Evolutionary conservation across 2,329 filamentous ascomycete species (phyloP).

Genomic region (Dothiorella sarmentorum): DNA sequence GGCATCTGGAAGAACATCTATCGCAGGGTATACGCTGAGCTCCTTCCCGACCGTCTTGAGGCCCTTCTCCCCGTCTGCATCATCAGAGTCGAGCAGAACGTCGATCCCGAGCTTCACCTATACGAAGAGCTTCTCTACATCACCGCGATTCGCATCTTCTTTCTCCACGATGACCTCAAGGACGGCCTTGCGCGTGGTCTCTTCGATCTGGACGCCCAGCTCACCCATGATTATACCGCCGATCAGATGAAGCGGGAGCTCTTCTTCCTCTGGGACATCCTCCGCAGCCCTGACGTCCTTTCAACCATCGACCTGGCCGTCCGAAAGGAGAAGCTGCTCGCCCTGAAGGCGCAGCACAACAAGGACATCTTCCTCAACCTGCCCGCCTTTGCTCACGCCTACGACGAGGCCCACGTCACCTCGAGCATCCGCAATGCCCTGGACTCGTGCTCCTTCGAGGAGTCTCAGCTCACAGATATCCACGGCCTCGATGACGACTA

Average conservation of each 20-base stretch:
- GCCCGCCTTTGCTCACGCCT: not conserved
- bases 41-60: not conserved
- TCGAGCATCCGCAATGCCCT: slow-evolving; percentile 2
- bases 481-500: not conserved
- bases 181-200: not conserved
- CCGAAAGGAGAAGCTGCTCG: slow-evolving; percentile 6
- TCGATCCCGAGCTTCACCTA: not conserved
- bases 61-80: no score
- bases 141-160: not conserved
- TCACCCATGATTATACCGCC: not conserved
- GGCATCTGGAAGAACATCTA: no score
- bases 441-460: not conserved
- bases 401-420: not conserved
- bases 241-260: not conserved
- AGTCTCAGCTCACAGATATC: not conserved
- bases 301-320: slow-evolving; percentile 4
- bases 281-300: not conserved
- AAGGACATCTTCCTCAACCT: not conserved
- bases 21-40: no score
- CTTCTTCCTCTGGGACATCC: not conserved
- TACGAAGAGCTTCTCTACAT: slow-evolving; percentile 8
- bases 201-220: not conserved
- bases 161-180: not conserved
- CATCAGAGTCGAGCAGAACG: no score
- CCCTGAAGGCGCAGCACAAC: slow-evolving; percentile 6